Base-by-base conservation (phyloP, 2,329 filamentous ascomycete species). In the Microsporum ferrugineum region DNA sequence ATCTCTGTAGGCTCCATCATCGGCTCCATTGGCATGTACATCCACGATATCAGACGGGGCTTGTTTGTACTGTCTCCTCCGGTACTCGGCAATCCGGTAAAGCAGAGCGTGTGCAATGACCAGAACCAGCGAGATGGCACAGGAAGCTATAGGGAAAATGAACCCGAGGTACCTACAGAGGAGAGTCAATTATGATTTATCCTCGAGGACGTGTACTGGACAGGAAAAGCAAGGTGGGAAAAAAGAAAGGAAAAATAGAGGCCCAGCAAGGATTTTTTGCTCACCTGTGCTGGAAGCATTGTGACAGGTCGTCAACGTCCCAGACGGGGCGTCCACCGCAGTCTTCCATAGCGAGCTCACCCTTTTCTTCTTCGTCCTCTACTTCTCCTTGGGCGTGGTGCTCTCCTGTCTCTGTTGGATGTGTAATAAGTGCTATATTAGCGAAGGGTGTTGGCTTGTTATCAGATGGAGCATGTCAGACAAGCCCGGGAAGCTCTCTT, bases 61-160 rank as follows among this genome's bases (percentile, higher is more conserved):
- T 62, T 70, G 69, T 64, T 81, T 79, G 76, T 91, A 90, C 57
- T 78, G 78, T 65, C 80, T 74, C 64, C 76, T 70, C 68, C 78
- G 78, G 75, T 80, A 82, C 72, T 79, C 77, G 66, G 77, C 76
- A 65, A 80, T 72, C 64, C 78, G 77, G 61, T 80, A 81, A 63
- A 79, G 77, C 65, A 84, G 72, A 67, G 81, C 77, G 69, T 86
- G 84, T 67, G 81, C 71, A 23, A 81, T 67, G 61, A 96, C 81
- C 66, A 85, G 79, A 59, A 88, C 71, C 66, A 91, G 72, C 5
- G 94, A 97, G 31, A 88, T 67, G 64, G 76, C 81, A 73, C 91
- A 83, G 62, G 87, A 79, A 63, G 86, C 76, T 63, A 94, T 78
- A 60, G 94, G 94, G 60, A 97, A 80, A 55, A 95, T 78, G 63